Evolutionary conservation across 1,284 basidiomycete species (phyloP), one percentile per base, ranked within the genome.

Genomic region (Trametes polyzona): DNA sequence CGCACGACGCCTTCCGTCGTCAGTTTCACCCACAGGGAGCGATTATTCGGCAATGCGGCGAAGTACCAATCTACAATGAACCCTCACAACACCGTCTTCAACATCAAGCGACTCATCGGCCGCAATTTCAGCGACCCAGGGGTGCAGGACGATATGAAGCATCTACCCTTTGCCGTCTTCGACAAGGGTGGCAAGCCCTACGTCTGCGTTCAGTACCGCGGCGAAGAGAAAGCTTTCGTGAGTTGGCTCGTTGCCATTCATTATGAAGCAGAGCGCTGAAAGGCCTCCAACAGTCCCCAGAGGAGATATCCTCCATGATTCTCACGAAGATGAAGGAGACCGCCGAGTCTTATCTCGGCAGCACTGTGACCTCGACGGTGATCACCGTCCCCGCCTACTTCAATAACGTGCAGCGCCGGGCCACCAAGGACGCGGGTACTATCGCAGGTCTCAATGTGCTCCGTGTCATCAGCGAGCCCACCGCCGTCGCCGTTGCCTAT

Each of bases 1-100:
- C 88, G 96, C 68, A 98, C 96, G 69, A 98, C 96, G 58, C 96
- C 96, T 57, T 99, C 96, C 67, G 98, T 98, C 79, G 96, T 98
- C 77, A 95, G 96, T 68, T 98, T 99, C 86, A 96, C 95, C 67
- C 81, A 93, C 66, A 92, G 92, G 75, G 96, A 99, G 86, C 95
- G 96, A 83, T 82, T 99, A 75, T 98, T 98, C 72, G 96, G 96
- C 76, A 96, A 98, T 86, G 95, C 95, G 69, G 96, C 96, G 67
- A 98, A 98, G 84, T 98, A 98, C 80, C 90, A 95, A 81, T 88
- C 91, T 69, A 93, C 95, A 72, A 95, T 95, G 93, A 96, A 95
- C 83, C 93, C 94, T 63, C 83, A 83, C 71, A 96, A 96, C 84
- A 97, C 95, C 66, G 93, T 96, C 74, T 96, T 96, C 76, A 94